Percentiles rank a stretch among this genome's conserved stretches.
Conservation (phyloP, 225 moss, liverwort and hornwort species). For the Antitrichia curtipendula region DNA sequence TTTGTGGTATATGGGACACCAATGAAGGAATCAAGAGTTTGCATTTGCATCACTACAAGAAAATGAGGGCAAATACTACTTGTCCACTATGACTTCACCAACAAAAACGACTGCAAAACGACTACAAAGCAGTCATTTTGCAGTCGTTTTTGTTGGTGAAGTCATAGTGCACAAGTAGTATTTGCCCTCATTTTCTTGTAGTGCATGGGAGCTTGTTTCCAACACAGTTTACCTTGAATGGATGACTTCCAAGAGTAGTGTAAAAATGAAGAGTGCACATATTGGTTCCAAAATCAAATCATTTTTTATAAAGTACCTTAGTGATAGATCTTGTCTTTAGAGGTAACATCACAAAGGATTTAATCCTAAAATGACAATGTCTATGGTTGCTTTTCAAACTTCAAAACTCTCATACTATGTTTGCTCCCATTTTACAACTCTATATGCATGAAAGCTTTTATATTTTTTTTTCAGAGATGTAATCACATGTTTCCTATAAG, state of each 20-base stretch:
- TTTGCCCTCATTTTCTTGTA: too few relatives aligned
- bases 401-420: not conserved
- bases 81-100: too few relatives aligned
- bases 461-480: not conserved
- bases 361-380: fast-evolving
- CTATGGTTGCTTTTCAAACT: not conserved
- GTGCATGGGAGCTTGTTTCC: not conserved
- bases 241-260: not conserved
- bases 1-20: too few relatives aligned
- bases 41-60: too few relatives aligned
- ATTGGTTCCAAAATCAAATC: not conserved
- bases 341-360: too few relatives aligned
- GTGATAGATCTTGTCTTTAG: not conserved
- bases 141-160: too few relatives aligned
- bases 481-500: not conserved
- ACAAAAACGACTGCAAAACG: too few relatives aligned
- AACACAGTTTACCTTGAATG: not conserved
- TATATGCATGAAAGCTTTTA: too few relatives aligned
- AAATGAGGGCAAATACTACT: too few relatives aligned
- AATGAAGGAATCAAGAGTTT: not conserved
- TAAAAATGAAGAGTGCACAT: not conserved
- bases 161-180: too few relatives aligned
- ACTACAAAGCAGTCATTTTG: too few relatives aligned
- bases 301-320: fast-evolving
- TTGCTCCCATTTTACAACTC: not conserved